Evolutionary conservation across 768 basidiomycete genomes (phyloP).

Genomic region (Boletus vinaceobasis): DNA sequence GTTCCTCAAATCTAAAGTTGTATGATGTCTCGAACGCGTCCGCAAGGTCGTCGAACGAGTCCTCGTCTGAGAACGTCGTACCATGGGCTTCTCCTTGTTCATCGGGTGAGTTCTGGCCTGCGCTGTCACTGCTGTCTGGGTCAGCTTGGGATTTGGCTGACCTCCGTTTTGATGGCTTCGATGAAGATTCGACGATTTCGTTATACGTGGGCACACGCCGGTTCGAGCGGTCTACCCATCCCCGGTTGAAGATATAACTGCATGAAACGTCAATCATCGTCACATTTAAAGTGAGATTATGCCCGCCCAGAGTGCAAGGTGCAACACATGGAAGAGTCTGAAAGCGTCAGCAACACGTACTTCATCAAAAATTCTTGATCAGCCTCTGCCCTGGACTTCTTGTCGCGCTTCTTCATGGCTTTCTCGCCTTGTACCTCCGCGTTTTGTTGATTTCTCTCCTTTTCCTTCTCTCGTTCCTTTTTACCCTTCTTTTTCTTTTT

Average conservation of each 20-base stretch:
- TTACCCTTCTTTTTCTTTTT: slow-evolving; percentile 35
- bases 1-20: slow-evolving; percentile 97
- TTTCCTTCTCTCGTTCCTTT: slow-evolving; percentile 32
- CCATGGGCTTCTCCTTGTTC: slow-evolving; percentile 28
- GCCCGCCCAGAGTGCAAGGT: background rate
- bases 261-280: background rate
- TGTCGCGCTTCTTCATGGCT: slow-evolving; percentile 11
- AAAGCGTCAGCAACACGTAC: slow-evolving; percentile 43
- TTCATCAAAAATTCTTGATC: slow-evolving; percentile 90
- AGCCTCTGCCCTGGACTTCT: slow-evolving; percentile 51
- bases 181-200: slow-evolving; percentile 58
- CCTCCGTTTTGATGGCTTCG: slow-evolving; percentile 27
- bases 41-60: slow-evolving; percentile 85
- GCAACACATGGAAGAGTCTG: background rate
- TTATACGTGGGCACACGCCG: slow-evolving; percentile 80
- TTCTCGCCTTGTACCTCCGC: slow-evolving; percentile 21
- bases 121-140: slow-evolving; percentile 16
- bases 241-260: slow-evolving; percentile 96
- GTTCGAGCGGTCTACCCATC: slow-evolving; percentile 86
- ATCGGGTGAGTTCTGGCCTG: slow-evolving; percentile 4
- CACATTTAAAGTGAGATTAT: background rate
- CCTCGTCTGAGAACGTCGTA: slow-evolving; percentile 50
- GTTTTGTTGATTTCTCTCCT: slow-evolving; percentile 15
- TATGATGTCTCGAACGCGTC: slow-evolving; percentile 95
- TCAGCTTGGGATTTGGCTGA: slow-evolving; percentile 10